These are phyloP conservation scores for Alternaria sp. DNA, from an alignment of 2,329 filamentous ascomycete genomes.

Conservation along the genomic window DNA sequence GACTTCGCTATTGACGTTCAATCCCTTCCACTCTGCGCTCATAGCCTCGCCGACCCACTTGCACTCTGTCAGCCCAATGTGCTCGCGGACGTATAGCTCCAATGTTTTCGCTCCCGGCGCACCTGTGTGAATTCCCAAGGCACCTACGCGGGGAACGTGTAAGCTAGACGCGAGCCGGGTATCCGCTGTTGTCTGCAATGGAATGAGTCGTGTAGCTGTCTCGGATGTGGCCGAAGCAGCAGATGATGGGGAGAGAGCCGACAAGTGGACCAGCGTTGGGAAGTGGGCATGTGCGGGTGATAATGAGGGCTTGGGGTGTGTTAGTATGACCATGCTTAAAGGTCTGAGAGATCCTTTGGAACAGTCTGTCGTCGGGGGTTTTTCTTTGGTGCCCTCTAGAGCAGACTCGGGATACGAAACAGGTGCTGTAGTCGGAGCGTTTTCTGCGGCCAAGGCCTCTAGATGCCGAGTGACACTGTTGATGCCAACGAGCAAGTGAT, in stretches of 20 bases:
- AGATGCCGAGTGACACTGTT: constrained; percentile 68
- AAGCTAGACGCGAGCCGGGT: constrained; percentile 63
- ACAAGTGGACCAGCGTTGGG: constrained; percentile 40
- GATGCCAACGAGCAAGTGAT: constrained; percentile 68
- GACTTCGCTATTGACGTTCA: constrained; percentile 44
- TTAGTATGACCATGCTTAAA: constrained; percentile 39
- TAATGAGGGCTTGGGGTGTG: constrained; percentile 39
- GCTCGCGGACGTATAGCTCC: constrained; percentile 61
- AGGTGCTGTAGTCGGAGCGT: constrained; percentile 18
- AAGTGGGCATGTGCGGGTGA: constrained; percentile 45
- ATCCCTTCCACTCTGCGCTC: constrained; percentile 50
- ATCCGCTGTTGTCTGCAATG: constrained; percentile 67
- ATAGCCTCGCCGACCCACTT: constrained; percentile 62
- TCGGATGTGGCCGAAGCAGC: not conserved
- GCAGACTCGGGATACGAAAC: not conserved
- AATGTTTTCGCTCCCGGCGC: constrained; percentile 65
- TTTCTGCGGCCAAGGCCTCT: constrained; percentile 51
- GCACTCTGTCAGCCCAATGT: constrained; percentile 60
- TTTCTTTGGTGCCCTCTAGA: not conserved
- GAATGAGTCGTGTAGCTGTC: constrained; percentile 63
- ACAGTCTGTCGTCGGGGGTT: not conserved
- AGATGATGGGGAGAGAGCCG: constrained; percentile 13
- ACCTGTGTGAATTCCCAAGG: constrained; percentile 63
- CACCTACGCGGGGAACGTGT: constrained; percentile 68
- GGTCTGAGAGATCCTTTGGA: not conserved